Evolutionary conservation across 306 rosid genomes (phyloP).

Genomic region (Arachis stenosperma): DNA sequence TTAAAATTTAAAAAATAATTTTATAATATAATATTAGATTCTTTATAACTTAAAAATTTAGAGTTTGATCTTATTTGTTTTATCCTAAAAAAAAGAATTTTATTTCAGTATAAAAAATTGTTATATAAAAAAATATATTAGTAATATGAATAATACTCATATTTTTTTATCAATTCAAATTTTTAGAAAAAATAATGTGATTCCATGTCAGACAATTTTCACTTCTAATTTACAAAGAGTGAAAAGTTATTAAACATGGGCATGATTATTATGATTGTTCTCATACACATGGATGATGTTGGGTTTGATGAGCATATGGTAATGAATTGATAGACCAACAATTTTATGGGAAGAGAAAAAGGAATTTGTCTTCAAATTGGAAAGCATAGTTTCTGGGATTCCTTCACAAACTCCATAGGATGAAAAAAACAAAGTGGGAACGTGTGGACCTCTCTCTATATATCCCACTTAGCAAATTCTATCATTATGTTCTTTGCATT

Average conservation of each 20-base stretch:
- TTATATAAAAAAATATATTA: no score
- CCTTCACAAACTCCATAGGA: conserved; percentile 41
- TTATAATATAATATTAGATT: no score
- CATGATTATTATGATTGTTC: conserved; percentile 6
- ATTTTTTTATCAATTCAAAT: no score
- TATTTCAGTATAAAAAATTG: no score
- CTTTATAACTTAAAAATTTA: no score
- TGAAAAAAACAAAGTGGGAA: conserved; percentile 46
- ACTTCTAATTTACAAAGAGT: background rate
- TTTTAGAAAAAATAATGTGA: no score
- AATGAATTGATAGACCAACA: conserved; percentile 9
- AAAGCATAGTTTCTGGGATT: conserved; percentile 47
- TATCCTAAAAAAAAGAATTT: no score
- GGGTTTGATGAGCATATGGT: conserved; percentile 22
- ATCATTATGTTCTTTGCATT: conserved; percentile 40
- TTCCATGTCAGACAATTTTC: background rate
- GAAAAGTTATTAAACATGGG: conserved; percentile 11
- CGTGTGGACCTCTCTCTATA: conserved; percentile 39
- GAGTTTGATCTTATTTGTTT: no score
- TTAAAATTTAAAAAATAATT: no score
- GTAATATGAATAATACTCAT: no score
- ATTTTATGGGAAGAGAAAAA: conserved; percentile 7
- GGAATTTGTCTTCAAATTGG: conserved; percentile 36
- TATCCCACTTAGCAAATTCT: conserved; percentile 36
- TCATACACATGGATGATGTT: conserved; percentile 14